Conservation (phyloP, 75 land plant species). For the Pinus tabuliformis region DNA sequence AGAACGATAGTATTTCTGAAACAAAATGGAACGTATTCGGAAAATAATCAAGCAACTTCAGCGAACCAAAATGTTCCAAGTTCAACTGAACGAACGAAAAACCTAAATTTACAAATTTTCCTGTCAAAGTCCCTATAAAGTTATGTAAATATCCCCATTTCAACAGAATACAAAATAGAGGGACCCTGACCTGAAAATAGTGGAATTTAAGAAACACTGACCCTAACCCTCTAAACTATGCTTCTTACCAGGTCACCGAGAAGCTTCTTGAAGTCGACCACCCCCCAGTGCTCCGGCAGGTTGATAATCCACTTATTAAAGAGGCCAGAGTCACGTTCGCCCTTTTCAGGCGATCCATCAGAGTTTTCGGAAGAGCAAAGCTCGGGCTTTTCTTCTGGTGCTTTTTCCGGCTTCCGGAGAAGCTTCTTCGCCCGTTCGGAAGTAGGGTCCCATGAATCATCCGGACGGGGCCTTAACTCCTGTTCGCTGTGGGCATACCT, state of each 20-base stretch:
- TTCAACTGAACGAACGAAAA: background rate
- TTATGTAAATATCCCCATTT: background rate
- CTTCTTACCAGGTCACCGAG: slow-evolving; percentile 38
- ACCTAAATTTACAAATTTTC: background rate
- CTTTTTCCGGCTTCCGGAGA: background rate
- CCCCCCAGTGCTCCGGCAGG: slow-evolving; percentile 56
- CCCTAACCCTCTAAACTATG: background rate
- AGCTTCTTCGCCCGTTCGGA: slow-evolving; percentile 75
- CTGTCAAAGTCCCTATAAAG: background rate
- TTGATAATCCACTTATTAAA: slow-evolving; percentile 62
- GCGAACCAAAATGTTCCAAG: background rate
- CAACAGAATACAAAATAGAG: background rate
- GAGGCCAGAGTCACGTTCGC: background rate
- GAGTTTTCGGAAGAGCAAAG: background rate
- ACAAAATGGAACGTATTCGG: background rate
- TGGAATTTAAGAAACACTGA: background rate
- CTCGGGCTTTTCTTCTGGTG: background rate
- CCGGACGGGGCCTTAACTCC: slow-evolving; percentile 83
- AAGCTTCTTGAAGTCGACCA: slow-evolving; percentile 51
- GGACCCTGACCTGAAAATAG: background rate
- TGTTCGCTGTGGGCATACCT: slow-evolving; percentile 86
- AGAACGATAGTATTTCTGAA: no score
- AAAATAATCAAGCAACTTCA: background rate
- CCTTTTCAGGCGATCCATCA: slow-evolving; percentile 9
- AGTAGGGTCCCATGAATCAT: slow-evolving; percentile 92